phyloP scores from a whole-genome alignment of 805 yeast species.

The Starmerella tilneyi region DNA sequence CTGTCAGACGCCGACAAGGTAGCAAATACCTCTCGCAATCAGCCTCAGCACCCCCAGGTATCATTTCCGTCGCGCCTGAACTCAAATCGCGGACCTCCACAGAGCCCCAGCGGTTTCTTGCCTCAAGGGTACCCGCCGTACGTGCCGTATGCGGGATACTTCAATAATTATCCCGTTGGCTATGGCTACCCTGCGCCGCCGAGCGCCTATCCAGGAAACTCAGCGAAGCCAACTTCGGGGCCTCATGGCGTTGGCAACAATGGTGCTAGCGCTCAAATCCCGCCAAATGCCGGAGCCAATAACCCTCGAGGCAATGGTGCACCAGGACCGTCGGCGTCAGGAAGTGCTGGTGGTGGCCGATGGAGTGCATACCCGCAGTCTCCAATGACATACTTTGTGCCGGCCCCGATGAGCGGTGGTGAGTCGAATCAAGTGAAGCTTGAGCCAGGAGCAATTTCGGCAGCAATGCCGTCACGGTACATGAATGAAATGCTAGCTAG shows the following conservation, averaged over 20 bases:
- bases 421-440: conserved; percentile 24
- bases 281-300: background rate
- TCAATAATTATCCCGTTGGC: conserved; percentile 4
- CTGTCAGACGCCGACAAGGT: background rate
- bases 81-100: background rate
- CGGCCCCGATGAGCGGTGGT: conserved; percentile 4
- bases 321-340: background rate
- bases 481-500: conserved; percentile 68
- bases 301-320: background rate
- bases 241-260: too few species aligned
- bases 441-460: conserved; percentile 61
- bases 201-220: conserved; percentile 1
- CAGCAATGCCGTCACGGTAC: conserved; percentile 55
- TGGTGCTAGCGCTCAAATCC: background rate
- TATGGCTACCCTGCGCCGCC: conserved; percentile 6
- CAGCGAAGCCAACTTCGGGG: background rate
- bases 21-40: background rate
- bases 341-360: conserved; percentile 5
- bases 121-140: background rate
- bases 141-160: conserved; percentile 4
- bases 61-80: background rate
- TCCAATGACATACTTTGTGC: conserved; percentile 18
- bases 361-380: conserved; percentile 19
- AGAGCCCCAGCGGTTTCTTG: conserved; percentile 2
- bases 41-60: conserved; percentile 3